Conservation (phyloP, 768 basidiomycete genomes). For the Pleurotus citrinopileatus region DNA sequence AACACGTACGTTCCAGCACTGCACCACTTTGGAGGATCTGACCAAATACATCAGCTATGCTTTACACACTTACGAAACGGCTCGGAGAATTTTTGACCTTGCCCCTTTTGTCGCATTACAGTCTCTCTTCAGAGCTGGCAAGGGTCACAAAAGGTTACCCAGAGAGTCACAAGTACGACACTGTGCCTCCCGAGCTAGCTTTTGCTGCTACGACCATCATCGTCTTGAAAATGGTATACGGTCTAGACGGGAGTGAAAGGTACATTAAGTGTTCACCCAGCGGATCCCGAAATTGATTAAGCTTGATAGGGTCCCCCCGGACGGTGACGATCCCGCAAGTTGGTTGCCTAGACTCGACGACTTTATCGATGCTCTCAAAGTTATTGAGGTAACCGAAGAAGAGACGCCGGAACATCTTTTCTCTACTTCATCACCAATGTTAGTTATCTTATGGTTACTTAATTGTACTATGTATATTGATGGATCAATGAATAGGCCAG, state of each 20-base stretch:
- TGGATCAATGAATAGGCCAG: constrained; percentile 37
- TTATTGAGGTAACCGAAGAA: constrained; percentile 31
- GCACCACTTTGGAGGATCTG: constrained; percentile 17
- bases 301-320: constrained; percentile 39
- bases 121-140: constrained; percentile 41
- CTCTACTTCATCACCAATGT: constrained; percentile 45
- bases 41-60: constrained; percentile 42
- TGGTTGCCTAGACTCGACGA: constrained; percentile 51
- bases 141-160: constrained; percentile 35
- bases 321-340: constrained; percentile 54
- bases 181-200: constrained; percentile 64
- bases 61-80: constrained; percentile 64
- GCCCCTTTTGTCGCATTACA: constrained; percentile 57
- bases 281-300: not conserved
- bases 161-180: constrained; percentile 54
- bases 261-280: constrained; percentile 21
- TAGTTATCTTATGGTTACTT: constrained; percentile 21
- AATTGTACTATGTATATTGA: not conserved
- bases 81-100: constrained; percentile 53
- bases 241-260: constrained; percentile 70
- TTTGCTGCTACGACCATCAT: constrained; percentile 60
- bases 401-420: constrained; percentile 32
- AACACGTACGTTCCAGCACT: constrained; percentile 56
- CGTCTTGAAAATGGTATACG: constrained; percentile 83
- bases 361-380: constrained; percentile 41